Evolutionary conservation across 768 basidiomycete genomes (phyloP), one percentile per base, ranked within the genome.

Genomic region (Boletellus emodensis): DNA sequence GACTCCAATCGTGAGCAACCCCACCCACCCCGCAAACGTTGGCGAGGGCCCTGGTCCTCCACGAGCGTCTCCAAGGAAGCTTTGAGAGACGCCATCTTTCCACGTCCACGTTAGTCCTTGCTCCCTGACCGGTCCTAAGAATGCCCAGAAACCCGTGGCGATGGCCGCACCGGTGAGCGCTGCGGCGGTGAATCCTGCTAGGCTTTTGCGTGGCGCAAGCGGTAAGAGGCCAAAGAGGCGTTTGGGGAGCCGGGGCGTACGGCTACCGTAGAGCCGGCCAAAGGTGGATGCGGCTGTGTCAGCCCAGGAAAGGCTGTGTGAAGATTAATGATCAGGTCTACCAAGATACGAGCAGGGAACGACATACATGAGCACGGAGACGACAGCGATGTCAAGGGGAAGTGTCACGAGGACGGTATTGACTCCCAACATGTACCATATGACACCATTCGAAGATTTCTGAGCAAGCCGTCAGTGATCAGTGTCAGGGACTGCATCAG

Each of bases 281-380:
- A 95, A 74, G 12, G 90, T 94, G 10, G 94, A 95, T 6, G 94
- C 94, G 15, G 92, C 84, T 1, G 94, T 95, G 67, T 96, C 94
- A 0, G 91, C 93, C 94, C 94, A 96, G 30, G 92, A 93, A 42
- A 96, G 82, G 54, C 93, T 95, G 60, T 34, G 32, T 0, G 18
- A 12, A 17, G 20, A 35, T 22, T 14, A 15, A 49, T 9, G 7
- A 17, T 48, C 26, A 45, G 32, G 33, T 3, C 26, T 30, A 3
- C 28, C 35, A 24, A 54, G 3, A 50, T n/a, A 15, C 28, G 17
- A 7, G 8, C 6, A 35, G 24, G 24, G 35, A 37, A 24, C 32
- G n/a, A 76, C 87, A 60, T 65, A 90, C 93, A 93, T 90, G 57
- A 94, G 77, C 56, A 96, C 87, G 7, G 92, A 80, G 13, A 95